Evolutionary conservation across 768 basidiomycete genomes (phyloP).

Genomic region (Lentinula raphanica): DNA sequence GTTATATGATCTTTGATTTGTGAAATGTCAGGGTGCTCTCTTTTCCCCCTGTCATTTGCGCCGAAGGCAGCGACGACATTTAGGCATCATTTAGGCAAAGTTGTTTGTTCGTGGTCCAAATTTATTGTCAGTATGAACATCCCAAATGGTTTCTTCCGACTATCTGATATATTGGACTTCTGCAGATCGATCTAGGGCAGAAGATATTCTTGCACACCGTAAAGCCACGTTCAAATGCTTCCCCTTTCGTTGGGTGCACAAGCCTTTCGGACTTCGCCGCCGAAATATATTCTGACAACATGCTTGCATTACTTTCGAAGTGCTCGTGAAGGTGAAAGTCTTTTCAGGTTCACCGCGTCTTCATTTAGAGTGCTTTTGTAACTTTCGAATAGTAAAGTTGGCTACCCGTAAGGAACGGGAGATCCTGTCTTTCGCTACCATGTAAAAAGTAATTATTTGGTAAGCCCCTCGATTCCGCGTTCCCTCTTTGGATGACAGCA

Average conservation of each 20-base stretch:
- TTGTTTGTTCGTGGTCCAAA: background rate
- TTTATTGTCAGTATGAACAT: slow-evolving; percentile 2
- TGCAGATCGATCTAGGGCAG: slow-evolving; percentile 7
- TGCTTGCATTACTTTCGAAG: slow-evolving; percentile 1
- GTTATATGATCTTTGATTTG: background rate
- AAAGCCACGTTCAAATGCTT: background rate
- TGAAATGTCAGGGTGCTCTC: background rate
- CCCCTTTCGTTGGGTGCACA: background rate
- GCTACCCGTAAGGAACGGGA: slow-evolving; percentile 36
- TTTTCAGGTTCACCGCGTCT: slow-evolving; percentile 8
- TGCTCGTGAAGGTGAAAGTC: slow-evolving; percentile 1
- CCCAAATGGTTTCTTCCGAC: background rate
- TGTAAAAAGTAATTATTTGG: slow-evolving; percentile 32
- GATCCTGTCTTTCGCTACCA: slow-evolving; percentile 38
- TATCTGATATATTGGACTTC: slow-evolving; percentile 6
- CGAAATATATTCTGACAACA: slow-evolving; percentile 4
- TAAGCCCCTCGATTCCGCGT: slow-evolving; percentile 36
- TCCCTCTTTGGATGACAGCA: slow-evolving; percentile 36
- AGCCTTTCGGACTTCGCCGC: background rate
- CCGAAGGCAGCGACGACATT: background rate
- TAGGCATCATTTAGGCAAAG: background rate
- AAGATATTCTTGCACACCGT: background rate
- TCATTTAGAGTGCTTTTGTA: slow-evolving; percentile 26
- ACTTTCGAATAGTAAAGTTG: slow-evolving; percentile 26
- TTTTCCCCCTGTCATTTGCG: background rate